Percentiles rank a stretch among this genome's conserved stretches.
phyloP scores from a whole-genome alignment of 805 yeast genomes.

The Naumovozyma dairenensis region DNA sequence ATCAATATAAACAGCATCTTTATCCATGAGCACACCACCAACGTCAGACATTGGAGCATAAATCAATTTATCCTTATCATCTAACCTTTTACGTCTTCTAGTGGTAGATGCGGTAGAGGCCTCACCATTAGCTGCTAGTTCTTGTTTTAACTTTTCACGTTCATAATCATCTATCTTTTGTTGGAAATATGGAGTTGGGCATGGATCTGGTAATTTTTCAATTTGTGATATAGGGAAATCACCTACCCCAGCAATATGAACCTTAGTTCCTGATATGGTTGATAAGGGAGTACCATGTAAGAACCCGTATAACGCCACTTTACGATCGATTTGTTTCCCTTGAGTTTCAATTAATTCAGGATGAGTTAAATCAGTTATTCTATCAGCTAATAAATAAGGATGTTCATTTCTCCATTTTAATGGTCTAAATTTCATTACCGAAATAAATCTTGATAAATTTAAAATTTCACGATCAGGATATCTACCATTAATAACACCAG shows the following conservation, averaged over 20 bases:
- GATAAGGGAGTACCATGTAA: conserved; percentile 88
- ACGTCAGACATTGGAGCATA: conserved; percentile 99
- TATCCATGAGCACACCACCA: conserved; percentile 96
- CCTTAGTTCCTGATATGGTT: conserved; percentile 48
- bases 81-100: conserved; percentile 81
- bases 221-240: conserved; percentile 67
- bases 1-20: conserved; percentile 92
- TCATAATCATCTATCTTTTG: conserved; percentile 75
- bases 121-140: conserved; percentile 32
- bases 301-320: conserved; percentile 86
- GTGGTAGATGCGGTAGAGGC: conserved; percentile 48
- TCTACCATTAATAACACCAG: conserved; percentile 94
- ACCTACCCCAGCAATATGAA: conserved; percentile 94
- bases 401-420: conserved; percentile 98
- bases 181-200: conserved; percentile 92
- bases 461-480: conserved; percentile 95
- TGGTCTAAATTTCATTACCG: conserved; percentile 98
- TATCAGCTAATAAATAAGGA: conserved; percentile 84
- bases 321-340: conserved; percentile 78
- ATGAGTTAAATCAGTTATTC: conserved; percentile 89
- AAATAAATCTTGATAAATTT: conserved; percentile 81
- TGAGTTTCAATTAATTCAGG: conserved; percentile 64
- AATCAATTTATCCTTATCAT: conserved; percentile 85
- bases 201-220: conserved; percentile 94
- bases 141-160: conserved; percentile 63